Evolutionary conservation across 495 filamentous ascomycete species (phyloP), one percentile per base, ranked within the genome.

Genomic region (Pyronema omphalodes): DNA sequence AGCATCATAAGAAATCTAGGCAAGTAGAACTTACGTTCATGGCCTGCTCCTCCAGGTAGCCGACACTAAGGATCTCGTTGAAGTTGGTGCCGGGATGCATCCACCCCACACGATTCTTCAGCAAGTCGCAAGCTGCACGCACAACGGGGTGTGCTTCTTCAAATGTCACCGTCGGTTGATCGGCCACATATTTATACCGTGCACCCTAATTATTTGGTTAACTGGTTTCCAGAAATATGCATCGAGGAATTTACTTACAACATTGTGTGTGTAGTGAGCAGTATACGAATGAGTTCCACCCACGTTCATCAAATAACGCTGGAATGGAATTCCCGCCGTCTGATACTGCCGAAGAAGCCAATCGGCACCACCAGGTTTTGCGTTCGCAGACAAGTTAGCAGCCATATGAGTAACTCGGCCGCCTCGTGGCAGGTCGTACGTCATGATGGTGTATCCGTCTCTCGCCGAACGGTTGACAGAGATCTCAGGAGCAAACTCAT

Each of bases 151-250:
- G 76, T 0, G 84, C 81, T 12, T 80, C 72, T 3, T 67, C 60
- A 53, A 93, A 88, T 3, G 18, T 46, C 14, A 54, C 40, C 15
- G 52, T 54, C 2, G 68, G 69, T 44, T 66, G 76, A 0, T 81
- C 82, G 8, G 78, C 68, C 3, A 85, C 79, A 6, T 73, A 93
- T 57, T 93, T 88, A 62, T 94, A 93, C 0, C 80, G 81, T 50
- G 84, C 82, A 0, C 87, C 87, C 79, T 87, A 55, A 17, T n/a
- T 51, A 19, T 29, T 29, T 29, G 1, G 51, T 63, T 37, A 66
- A n/a, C n/a, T n/a, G n/a, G 55, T 36, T 41, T 58, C 14, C 43
- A 37, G 4, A 14, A 19, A 49, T 36, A 50, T 11, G 40, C 0
- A 39, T 37, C 17, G 15, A 44, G 19, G 0, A 11, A 18, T 9